A percentile compares a stretch with the other conserved stretches of the same genome.
Conservation (phyloP, 2,329 filamentous ascomycete species). For the Xylariaceae sp. region DNA sequence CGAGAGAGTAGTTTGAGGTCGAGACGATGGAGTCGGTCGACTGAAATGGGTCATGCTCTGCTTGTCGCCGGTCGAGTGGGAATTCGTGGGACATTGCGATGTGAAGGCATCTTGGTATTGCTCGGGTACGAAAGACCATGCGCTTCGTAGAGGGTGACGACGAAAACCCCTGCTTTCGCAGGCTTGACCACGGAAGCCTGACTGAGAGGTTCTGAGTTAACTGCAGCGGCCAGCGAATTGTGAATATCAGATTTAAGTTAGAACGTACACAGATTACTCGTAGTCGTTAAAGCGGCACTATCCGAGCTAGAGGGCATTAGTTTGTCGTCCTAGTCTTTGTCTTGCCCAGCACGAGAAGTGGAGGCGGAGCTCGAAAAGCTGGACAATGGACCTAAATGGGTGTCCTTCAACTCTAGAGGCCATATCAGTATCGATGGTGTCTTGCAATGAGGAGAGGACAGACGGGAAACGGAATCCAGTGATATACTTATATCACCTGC, state of each 20-base stretch:
- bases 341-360: neutral
- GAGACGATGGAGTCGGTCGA: neutral
- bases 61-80: too few relatives aligned
- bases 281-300: slow-evolving; percentile 1
- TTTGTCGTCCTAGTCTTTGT: too few relatives aligned
- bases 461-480: neutral
- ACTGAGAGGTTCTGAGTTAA: neutral
- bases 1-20: neutral
- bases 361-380: slow-evolving; percentile 1
- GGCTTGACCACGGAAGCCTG: too few relatives aligned
- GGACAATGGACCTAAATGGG: too few relatives aligned
- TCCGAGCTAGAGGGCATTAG: too few relatives aligned
- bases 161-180: too few relatives aligned
- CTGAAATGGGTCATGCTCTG: neutral
- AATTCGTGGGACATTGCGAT: too few relatives aligned
- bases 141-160: too few relatives aligned
- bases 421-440: too few relatives aligned
- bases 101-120: too few relatives aligned
- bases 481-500: neutral
- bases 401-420: too few relatives aligned
- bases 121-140: too few relatives aligned
- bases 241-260: neutral
- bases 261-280: neutral
- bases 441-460: neutral
- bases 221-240: neutral